phyloP scores from a whole-genome alignment of 2,329 filamentous ascomycete species.

The Zarea fungicola region DNA sequence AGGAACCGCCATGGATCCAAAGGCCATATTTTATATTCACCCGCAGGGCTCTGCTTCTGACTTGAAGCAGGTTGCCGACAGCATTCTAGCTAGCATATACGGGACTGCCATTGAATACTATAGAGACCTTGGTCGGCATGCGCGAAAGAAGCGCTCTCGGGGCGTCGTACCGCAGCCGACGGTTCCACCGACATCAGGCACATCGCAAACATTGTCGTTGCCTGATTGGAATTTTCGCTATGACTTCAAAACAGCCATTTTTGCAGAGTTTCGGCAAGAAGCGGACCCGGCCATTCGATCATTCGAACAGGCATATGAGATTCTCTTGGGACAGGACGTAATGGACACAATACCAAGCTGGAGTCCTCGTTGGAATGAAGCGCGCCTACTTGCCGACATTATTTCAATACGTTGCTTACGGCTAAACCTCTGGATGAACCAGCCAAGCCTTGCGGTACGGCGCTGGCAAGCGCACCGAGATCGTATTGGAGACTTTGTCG shows the following conservation, averaged over 20 bases:
- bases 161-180: conserved; percentile 75
- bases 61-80: conserved; percentile 66
- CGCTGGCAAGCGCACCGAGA: conserved; percentile 75
- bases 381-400: conserved; percentile 78
- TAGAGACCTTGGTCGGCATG: conserved; percentile 86
- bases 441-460: conserved; percentile 73
- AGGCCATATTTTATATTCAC: conserved; percentile 79
- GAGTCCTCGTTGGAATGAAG: conserved; percentile 87
- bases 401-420: conserved; percentile 76
- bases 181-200: conserved; percentile 74
- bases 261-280: conserved; percentile 90
- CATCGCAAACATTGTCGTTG: conserved; percentile 76
- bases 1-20: conserved; percentile 74
- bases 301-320: conserved; percentile 83
- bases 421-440: conserved; percentile 73
- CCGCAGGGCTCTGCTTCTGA: conserved; percentile 67
- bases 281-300: conserved; percentile 81
- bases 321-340: conserved; percentile 73
- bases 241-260: conserved; percentile 86
- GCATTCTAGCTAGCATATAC: conserved; percentile 67
- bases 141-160: conserved; percentile 79
- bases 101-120: conserved; percentile 82
- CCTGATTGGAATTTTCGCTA: conserved; percentile 92
- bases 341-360: conserved; percentile 86
- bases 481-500: conserved; percentile 69